Base-by-base conservation (phyloP, 768 basidiomycete genomes). In the Suillus paluster region DNA sequence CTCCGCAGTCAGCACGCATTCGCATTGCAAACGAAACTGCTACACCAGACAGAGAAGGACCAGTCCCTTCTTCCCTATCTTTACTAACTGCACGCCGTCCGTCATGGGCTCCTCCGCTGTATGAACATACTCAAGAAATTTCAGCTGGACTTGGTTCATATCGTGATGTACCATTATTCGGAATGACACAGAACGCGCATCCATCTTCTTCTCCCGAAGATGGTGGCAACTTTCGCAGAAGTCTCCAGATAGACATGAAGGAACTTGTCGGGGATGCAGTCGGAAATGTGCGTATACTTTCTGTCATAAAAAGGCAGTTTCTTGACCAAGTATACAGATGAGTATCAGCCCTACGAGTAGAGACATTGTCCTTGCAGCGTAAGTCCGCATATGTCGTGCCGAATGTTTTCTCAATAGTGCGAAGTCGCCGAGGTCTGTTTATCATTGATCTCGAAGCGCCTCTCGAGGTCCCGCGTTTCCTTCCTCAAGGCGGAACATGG, bases 401-500 rank as follows among this genome's bases (percentile, higher is more conserved):
- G 1, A 2, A 15, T 17, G 27, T 3, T 38, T 25, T 61, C 19
- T 53, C 39, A 19, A 17, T 39, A 44, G 48, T 25, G 8, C 42
- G 9, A 69, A 88, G 87, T 21, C 90, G 96, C 5, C 88, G 94
- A 60, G 97, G 97, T 0, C 81, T 99, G 17, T 99, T 92, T 73
- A 95, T 99, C 61, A 92, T 99, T 63, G 97, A 99, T 79, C 82
- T 99, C 17, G 89, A 95, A 63, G 85, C 91, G 14, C 94, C 94
- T 1, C 80, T 92, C 19, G 88, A 92, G 64, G 84, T 95, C 0
- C 97, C 97, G 25, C 84, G 97, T 14, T 98, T 97, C 71, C 83
- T 99, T 10, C 97, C 97, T 15, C 96, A 99, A 76, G 94, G 95
- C 2, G 96, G 95, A 1, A 94, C 92, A 6, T 98, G 95, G 94